Evolutionary conservation across 2,329 filamentous ascomycete genomes (phyloP).

Genomic region (Verticillium dahliae): DNA sequence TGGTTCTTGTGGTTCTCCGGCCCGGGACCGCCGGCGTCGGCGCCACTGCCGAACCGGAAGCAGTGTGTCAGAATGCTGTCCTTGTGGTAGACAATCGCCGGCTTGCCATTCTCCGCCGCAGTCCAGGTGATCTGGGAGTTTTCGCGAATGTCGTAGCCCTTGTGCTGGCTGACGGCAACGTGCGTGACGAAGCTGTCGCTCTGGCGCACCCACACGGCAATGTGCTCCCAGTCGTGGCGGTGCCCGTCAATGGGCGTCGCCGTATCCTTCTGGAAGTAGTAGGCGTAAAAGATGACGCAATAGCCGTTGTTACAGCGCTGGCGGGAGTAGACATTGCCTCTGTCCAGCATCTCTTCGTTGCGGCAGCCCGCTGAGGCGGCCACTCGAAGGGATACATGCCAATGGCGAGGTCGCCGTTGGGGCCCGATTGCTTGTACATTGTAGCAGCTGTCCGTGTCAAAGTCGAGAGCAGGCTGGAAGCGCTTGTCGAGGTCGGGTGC

Average conservation of each 20-base stretch:
- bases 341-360: slow-evolving; percentile 19
- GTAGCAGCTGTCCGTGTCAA: slow-evolving; percentile 30
- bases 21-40: background rate
- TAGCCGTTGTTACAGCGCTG: slow-evolving; percentile 24
- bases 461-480: slow-evolving; percentile 20
- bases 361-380: slow-evolving; percentile 14
- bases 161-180: background rate
- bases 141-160: background rate
- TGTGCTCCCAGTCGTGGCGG: slow-evolving; percentile 32
- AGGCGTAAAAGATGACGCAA: slow-evolving; percentile 22
- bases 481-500: background rate
- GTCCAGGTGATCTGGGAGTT: background rate
- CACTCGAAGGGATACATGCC: background rate
- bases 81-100: background rate
- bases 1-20: background rate
- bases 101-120: background rate
- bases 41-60: background rate
- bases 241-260: slow-evolving; percentile 17
- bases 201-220: slow-evolving; percentile 9
- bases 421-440: slow-evolving; percentile 30
- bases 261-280: slow-evolving; percentile 20
- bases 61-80: background rate
- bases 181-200: background rate
- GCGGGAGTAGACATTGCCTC: slow-evolving; percentile 23
- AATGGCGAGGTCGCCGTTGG: background rate